Evolutionary conservation across 192 early-diverging fungal genomes (phyloP), one percentile per base, ranked within the genome.

Genomic region (Pilaira anomala): DNA sequence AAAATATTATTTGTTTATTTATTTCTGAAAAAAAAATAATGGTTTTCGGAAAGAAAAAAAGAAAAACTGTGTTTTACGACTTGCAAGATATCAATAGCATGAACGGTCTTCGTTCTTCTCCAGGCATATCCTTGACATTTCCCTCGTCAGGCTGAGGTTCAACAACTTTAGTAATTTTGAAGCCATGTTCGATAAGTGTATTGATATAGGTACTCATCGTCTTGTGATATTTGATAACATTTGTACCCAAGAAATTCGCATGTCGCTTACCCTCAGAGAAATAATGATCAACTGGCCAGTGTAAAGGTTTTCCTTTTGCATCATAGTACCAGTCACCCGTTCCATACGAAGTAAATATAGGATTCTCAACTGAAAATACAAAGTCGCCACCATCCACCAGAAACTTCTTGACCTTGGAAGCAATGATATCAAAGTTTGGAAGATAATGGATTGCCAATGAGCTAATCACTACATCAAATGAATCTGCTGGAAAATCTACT

Each of bases 241-340:
- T 14, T 18, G 36, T 44, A 11, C 52, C 52, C 2, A 65, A 41
- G 26, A 65, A 65, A 2, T 53, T 18, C 6, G 63, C 25, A 14
- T 53, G 36, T 5, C 63, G 36, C 2, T 12, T 1, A 24, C 63
- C 49, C 28, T 65, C 52, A 4, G 11, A 18, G 14, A 19, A 65
- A 24, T 65, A 65, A 22, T 22, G 8, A 56, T 65, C 63, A 7
- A 65, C 63, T 7, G 63, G 63, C 63, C 63, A 65, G 30, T 45
- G 28, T 7, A 36, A 16, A 3, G 36, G 25, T 7, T 56, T 5
- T 14, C 52, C 52, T 3, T 65, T 18, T 11, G 18, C n/a, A 44
- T 56, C 39, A 21, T 45, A 52, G 26, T 30, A 30, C 63, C 63
- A 65, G 21, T 65, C 41, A 13, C 53, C 51, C 7, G 63, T 40